Conservation (phyloP, 108 stramenopile genomes). For the Stephanodiscus triporus region DNA sequence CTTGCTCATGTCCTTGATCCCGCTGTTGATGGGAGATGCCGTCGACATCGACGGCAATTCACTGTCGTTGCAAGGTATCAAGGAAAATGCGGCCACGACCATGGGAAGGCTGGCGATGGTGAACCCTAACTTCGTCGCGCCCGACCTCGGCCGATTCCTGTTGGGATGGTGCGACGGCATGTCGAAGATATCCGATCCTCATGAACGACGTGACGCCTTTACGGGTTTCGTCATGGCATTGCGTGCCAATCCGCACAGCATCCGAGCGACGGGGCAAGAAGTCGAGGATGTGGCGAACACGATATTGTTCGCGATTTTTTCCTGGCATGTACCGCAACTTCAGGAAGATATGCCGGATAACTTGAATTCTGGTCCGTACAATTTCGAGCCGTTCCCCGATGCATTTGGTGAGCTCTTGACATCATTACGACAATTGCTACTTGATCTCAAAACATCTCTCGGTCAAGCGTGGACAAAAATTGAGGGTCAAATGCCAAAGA, state of each 20-base stretch:
- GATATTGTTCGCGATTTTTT: conserved; percentile 73
- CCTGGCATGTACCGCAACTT: conserved; percentile 74
- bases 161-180: conserved; percentile 80
- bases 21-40: conserved; percentile 75
- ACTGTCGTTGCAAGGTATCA: conserved; percentile 64
- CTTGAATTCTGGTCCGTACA: conserved; percentile 56
- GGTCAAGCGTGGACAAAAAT: conserved; percentile 69
- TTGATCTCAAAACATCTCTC: conserved; percentile 65
- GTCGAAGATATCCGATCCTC: conserved; percentile 66
- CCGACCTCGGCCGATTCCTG: conserved; percentile 80
- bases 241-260: conserved; percentile 78
- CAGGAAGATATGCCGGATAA: conserved; percentile 28
- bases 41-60: conserved; percentile 38
- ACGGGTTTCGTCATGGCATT: conserved; percentile 66
- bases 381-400: conserved; percentile 67
- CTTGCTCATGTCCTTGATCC: conserved; percentile 74
- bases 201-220: conserved; percentile 81
- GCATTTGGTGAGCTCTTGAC: conserved; percentile 58
- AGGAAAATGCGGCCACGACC: conserved; percentile 89
- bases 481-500: conserved; percentile 64
- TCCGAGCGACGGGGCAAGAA: conserved; percentile 55
- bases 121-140: conserved; percentile 81
- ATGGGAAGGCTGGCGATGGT: conserved; percentile 85
- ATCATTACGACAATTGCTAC: conserved; percentile 57
- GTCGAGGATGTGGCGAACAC: conserved; percentile 56